Percentiles rank a stretch among this genome's conserved stretches.
phyloP scores from a whole-genome alignment of 345 rosid genomes.

The Brassica incana region DNA sequence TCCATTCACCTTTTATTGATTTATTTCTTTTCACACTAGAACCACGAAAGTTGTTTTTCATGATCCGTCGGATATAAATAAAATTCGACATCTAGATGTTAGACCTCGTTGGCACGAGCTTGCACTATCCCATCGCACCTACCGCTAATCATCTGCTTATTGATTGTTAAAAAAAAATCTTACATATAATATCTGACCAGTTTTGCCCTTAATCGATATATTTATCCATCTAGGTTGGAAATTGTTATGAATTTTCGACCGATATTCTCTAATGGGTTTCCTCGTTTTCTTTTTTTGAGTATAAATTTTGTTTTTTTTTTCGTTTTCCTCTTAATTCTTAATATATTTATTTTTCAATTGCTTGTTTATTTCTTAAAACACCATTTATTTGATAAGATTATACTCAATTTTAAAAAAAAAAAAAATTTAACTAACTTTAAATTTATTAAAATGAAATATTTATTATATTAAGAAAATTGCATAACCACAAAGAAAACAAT shows the following conservation, averaged over 20 bases:
- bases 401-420: neutral
- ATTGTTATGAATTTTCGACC: neutral
- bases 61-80: neutral
- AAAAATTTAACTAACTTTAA: too few species aligned
- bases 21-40: conserved; percentile 29
- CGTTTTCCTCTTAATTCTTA: neutral
- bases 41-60: neutral
- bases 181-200: conserved; percentile 9
- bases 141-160: conserved; percentile 25
- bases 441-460: too few species aligned
- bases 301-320: too few species aligned
- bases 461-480: neutral
- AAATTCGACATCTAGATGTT: conserved; percentile 17
- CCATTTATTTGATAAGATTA: too few species aligned
- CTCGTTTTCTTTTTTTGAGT: neutral
- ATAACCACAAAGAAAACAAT: neutral
- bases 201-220: neutral
- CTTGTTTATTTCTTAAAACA: too few species aligned
- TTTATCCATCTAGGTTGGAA: neutral
- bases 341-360: too few species aligned
- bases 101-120: conserved; percentile 35
- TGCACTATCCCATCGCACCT: conserved; percentile 36
- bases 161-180: conserved; percentile 14
- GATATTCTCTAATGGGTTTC: neutral
- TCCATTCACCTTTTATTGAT: conserved; percentile 30